Evolutionary conservation across 352 stramenopile genomes (phyloP).

Genomic region (Globisporangium carolinianum): DNA sequence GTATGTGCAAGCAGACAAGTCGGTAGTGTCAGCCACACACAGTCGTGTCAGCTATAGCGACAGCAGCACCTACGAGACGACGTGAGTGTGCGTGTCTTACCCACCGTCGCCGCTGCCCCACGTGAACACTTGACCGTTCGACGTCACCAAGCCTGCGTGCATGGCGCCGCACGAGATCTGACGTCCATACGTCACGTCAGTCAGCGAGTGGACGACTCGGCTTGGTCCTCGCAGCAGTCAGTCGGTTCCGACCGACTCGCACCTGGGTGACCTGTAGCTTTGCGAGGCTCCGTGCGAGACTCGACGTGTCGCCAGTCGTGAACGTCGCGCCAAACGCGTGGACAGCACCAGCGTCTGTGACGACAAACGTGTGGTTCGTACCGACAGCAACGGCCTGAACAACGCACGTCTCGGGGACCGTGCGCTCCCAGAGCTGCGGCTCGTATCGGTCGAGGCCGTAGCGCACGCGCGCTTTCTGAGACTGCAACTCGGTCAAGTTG

Average conservation of each 20-base stretch:
- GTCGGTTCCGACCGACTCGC: neutral
- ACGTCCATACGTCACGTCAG: neutral
- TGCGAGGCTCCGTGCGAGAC: conserved; percentile 37
- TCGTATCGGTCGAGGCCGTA: conserved; percentile 57
- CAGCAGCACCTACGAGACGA: neutral
- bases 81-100: conserved; percentile 22
- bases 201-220: neutral
- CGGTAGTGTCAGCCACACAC: neutral
- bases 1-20: neutral
- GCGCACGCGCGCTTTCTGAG: conserved; percentile 47
- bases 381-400: conserved; percentile 50
- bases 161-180: conserved; percentile 75
- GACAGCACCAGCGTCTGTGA: conserved; percentile 44
- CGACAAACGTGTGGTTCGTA: conserved; percentile 66
- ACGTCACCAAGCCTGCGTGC: conserved; percentile 73
- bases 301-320: conserved; percentile 52
- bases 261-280: conserved; percentile 64
- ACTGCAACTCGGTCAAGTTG: conserved; percentile 39
- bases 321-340: conserved; percentile 67
- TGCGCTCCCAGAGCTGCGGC: conserved; percentile 62
- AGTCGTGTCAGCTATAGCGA: neutral
- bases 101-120: conserved; percentile 82
- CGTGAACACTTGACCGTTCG: conserved; percentile 61
- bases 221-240: neutral
- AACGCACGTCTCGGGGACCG: conserved; percentile 47